A percentile compares a stretch with the other conserved stretches of the same genome.
phyloP scores from a whole-genome alignment of 352 stramenopile genomes.

The Peronospora farinosa region DNA sequence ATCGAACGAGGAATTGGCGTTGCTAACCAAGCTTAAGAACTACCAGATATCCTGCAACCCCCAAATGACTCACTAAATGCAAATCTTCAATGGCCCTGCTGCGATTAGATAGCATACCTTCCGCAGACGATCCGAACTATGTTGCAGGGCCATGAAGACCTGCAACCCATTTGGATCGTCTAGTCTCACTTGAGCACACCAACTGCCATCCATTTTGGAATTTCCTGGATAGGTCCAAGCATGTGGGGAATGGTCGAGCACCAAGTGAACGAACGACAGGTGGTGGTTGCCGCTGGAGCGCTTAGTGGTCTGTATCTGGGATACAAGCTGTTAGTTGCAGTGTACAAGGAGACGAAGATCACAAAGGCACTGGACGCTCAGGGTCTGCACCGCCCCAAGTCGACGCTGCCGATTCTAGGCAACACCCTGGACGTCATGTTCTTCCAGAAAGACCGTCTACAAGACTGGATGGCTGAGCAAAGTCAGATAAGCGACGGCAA shows the following conservation, averaged over 20 bases:
- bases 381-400: conserved; percentile 20
- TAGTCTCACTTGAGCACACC: too few relatives aligned
- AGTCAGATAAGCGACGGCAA: conserved; percentile 27
- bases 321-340: conserved; percentile 23
- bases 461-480: conserved; percentile 55
- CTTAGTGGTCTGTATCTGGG: conserved; percentile 20
- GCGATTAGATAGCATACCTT: too few relatives aligned
- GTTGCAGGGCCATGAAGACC: too few relatives aligned
- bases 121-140: too few relatives aligned
- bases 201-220: background rate
- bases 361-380: conserved; percentile 26
- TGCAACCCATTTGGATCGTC: too few relatives aligned
- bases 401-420: conserved; percentile 31
- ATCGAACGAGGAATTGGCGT: too few relatives aligned
- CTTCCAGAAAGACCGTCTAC: conserved; percentile 33
- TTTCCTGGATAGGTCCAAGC: too few relatives aligned
- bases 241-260: conserved; percentile 30
- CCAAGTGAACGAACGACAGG: conserved; percentile 26
- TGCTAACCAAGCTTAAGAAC: too few relatives aligned
- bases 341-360: conserved; percentile 31
- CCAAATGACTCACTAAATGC: too few relatives aligned
- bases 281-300: conserved; percentile 12
- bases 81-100: too few relatives aligned
- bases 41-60: too few relatives aligned
- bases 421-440: conserved; percentile 36